A percentile compares a stretch with the other conserved stretches of the same genome.
phyloP scores from a whole-genome alignment of 768 basidiomycete genomes.

The Peribolospora kevripleyi region DNA sequence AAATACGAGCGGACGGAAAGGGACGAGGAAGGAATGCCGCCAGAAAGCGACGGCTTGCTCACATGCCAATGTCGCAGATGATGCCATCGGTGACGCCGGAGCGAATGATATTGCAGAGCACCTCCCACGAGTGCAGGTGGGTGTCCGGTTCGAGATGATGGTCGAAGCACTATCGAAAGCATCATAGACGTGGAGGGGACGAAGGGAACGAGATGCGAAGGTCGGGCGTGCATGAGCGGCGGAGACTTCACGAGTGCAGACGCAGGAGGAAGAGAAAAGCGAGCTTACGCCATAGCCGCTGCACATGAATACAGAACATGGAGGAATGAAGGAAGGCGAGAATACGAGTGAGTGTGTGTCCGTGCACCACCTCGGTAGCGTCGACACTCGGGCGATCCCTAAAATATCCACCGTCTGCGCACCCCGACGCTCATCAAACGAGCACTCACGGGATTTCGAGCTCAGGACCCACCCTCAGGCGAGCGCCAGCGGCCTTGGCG shows the following conservation, averaged over 20 bases:
- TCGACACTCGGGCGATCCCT: neutral
- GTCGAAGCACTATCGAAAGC: neutral
- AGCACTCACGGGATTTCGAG: slow-evolving; percentile 64
- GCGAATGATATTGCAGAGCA: slow-evolving; percentile 66
- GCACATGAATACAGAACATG: neutral
- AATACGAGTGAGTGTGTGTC: neutral
- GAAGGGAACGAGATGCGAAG: neutral
- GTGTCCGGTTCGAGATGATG: slow-evolving; percentile 49
- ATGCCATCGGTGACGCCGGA: slow-evolving; percentile 61
- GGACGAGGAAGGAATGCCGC: neutral
- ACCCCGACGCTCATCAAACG: neutral
- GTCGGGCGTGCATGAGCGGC: too few species aligned
- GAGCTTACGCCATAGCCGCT: slow-evolving; percentile 53
- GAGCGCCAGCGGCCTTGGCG: slow-evolving; percentile 70
- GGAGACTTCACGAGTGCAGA: neutral
- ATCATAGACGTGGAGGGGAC: neutral
- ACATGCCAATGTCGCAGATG: slow-evolving; percentile 94
- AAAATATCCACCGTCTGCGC: neutral
- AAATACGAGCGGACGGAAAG: neutral
- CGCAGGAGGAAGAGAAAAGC: neutral
- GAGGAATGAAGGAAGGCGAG: neutral
- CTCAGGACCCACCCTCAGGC: slow-evolving; percentile 82
- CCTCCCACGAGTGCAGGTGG: slow-evolving; percentile 89
- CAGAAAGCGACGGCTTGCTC: slow-evolving; percentile 14
- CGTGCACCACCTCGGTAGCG: neutral